phyloP scores from a whole-genome alignment of 1,284 basidiomycete genomes.

The Ceratobasidium theobromae region DNA sequence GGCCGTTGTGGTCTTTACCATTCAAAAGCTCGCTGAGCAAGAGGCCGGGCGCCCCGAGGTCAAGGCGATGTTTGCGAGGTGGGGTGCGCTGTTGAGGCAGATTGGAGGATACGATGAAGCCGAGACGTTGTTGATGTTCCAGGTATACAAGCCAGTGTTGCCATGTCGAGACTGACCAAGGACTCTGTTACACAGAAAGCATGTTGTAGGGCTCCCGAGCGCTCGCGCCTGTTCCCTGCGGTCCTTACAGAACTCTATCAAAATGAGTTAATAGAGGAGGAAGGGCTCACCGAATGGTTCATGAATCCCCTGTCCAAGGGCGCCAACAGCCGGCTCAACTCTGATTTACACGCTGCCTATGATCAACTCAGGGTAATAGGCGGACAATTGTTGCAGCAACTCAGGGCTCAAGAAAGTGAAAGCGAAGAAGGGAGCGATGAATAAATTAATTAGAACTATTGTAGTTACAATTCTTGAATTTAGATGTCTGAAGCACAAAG shows the following conservation, averaged over 20 bases:
- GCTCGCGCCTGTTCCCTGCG: conserved; percentile 36
- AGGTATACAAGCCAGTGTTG: conserved; percentile 58
- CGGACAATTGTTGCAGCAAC: conserved; percentile 27
- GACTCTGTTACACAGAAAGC: conserved; percentile 12
- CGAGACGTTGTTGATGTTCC: conserved; percentile 68
- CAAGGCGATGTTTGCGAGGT: conserved; percentile 57
- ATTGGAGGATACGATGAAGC: conserved; percentile 76
- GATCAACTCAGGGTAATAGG: conserved; percentile 32
- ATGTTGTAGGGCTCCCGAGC: conserved; percentile 40
- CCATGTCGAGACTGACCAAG: conserved; percentile 3
- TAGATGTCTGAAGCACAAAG: conserved; percentile 1
- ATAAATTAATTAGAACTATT: conserved; percentile 35
- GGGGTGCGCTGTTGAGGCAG: conserved; percentile 69
- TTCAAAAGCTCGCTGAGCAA: conserved; percentile 61
- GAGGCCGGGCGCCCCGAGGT: conserved; percentile 59
- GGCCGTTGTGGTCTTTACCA: conserved; percentile 72
- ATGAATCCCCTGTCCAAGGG: conserved; percentile 41
- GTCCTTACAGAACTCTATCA: conserved; percentile 46
- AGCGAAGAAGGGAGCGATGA: conserved; percentile 39
- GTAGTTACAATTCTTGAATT: conserved; percentile 24
- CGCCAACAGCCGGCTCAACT: conserved; percentile 18
- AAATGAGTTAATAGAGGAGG: conserved; percentile 44
- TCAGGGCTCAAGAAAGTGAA: conserved; percentile 34
- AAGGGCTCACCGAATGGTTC: conserved; percentile 46
- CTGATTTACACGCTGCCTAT: conserved; percentile 13